phyloP scores from a whole-genome alignment of 805 yeast species.

The Saturnispora zaruensis region DNA sequence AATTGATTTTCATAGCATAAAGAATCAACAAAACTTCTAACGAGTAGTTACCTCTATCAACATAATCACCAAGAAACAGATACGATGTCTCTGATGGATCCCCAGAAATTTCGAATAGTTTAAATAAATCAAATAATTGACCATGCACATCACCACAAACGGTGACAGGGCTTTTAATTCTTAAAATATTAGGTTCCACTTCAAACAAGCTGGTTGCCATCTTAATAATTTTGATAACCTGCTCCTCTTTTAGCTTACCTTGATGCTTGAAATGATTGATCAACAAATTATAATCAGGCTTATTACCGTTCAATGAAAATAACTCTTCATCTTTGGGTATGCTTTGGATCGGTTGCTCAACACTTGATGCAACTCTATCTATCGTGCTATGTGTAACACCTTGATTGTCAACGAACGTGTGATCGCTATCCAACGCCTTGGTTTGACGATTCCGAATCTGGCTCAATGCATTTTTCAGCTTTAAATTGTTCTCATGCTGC shows the following conservation, averaged over 20 bases:
- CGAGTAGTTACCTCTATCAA: constrained; percentile 88
- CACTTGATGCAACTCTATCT: constrained; percentile 47
- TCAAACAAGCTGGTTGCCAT: constrained; percentile 56
- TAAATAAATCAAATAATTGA: constrained; percentile 82
- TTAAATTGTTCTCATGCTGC: constrained; percentile 38
- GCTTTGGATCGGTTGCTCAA: constrained; percentile 57
- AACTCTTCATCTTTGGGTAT: constrained; percentile 63
- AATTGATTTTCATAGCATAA: constrained; percentile 70
- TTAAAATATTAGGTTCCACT: constrained; percentile 69
- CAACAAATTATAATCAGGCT: constrained; percentile 66
- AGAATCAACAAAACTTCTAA: constrained; percentile 72
- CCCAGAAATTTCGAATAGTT: constrained; percentile 90
- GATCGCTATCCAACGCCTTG: constrained; percentile 18
- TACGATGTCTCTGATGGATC: constrained; percentile 69
- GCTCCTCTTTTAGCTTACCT: constrained; percentile 68
- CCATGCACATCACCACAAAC: constrained; percentile 98
- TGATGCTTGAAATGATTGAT: constrained; percentile 69
- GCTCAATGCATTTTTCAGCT: constrained; percentile 38
- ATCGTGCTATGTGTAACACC: constrained; percentile 49
- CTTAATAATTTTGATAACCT: constrained; percentile 57
- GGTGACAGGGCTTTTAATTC: constrained; percentile 86
- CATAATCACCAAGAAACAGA: constrained; percentile 87
- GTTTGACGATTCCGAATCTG: constrained; percentile 18
- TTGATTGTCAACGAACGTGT: constrained; percentile 44
- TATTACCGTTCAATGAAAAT: constrained; percentile 47